Base-by-base conservation (phyloP, 257 asterid species). In the Mentha longifolia region DNA sequence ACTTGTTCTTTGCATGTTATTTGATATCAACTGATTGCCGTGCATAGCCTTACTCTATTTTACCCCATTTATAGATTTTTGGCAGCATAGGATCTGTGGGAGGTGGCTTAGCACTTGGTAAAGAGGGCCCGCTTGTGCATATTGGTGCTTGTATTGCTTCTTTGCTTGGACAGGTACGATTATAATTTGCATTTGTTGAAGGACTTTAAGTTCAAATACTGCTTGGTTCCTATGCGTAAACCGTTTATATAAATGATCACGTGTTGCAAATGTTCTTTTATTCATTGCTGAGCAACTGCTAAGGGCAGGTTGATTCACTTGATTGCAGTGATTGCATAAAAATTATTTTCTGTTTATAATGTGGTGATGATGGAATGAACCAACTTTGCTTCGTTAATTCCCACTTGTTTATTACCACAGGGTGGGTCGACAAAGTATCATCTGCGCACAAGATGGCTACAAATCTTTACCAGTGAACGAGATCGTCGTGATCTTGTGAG, bases 401-500 rank as follows among this genome's bases (percentile, higher is more conserved):
- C 61, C 65, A 43, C 67, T 61, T 45, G 41, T 42, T 67, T 73
- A 60, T 52, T 33, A 71, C 61, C 77, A 51, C 78, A 95, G 99
- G 99, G 99, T 55, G 99, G 99, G 30, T 80, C 99, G n/a, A 87
- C 98, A 46, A 92, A 92, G 78, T 95, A 95, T 85, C 99, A 92
- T 77, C 79, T 95, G 64, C 87, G 84, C 64, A 82, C 97, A 51
- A 87, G 97, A 82, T 95, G 99, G 99, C 89, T 95, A 54, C 97
- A 89, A 78, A 88, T 88, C 72, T 88, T 95, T 78, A 88, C 89
- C 58, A 92, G 96, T 75, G 99, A 95, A 76, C 80, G 99, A 61
- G 99, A 95, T 86, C 96, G 99, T 3, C 99, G 99, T 73, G 99
- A 95, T 86, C 97, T 95, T 86, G 99, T 95, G 78, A 88, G 98